phyloP scores from a whole-genome alignment of 2,329 filamentous ascomycete genomes.

The Orbilia oligospora region DNA sequence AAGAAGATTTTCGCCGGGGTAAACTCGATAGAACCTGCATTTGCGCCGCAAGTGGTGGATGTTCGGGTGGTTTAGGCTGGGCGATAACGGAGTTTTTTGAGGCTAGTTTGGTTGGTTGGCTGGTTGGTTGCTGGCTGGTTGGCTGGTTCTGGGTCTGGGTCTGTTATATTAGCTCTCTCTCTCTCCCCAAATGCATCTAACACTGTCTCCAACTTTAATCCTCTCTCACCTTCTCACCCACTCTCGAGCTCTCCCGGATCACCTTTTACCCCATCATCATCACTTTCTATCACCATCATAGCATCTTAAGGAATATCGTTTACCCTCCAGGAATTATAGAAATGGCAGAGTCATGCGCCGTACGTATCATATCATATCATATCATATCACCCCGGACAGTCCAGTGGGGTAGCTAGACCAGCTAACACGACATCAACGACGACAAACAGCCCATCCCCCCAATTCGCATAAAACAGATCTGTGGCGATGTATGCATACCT shows the following conservation, averaged over 20 bases:
- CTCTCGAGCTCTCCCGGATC: too few relatives aligned
- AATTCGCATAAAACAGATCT: constrained; percentile 85
- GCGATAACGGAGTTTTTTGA: constrained; percentile 56
- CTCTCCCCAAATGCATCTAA: constrained; percentile 9
- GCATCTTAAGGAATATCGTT: background rate
- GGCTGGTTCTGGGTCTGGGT: too few relatives aligned
- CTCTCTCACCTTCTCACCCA: background rate
- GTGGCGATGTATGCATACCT: constrained; percentile 81
- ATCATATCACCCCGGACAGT: background rate
- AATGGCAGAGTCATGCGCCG: constrained; percentile 58
- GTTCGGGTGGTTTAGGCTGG: constrained; percentile 55
- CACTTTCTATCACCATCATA: background rate
- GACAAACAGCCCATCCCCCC: constrained; percentile 78
- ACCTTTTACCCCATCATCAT: background rate
- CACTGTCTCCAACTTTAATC: constrained; percentile 13
- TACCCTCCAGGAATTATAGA: background rate
- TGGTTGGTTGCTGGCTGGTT: background rate
- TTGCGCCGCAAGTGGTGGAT: background rate
- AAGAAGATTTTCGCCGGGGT: constrained; percentile 8
- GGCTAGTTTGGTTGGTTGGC: background rate
- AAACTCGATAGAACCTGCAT: constrained; percentile 19
- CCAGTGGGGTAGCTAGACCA: constrained; percentile 38
- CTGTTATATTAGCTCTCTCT: constrained; percentile 22
- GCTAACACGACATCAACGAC: constrained; percentile 6
- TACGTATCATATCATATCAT: constrained; percentile 24